Evolutionary conservation across 192 early-diverging fungal species (phyloP), one percentile per base, ranked within the genome.

Genomic region (Coemansia sp.): DNA sequence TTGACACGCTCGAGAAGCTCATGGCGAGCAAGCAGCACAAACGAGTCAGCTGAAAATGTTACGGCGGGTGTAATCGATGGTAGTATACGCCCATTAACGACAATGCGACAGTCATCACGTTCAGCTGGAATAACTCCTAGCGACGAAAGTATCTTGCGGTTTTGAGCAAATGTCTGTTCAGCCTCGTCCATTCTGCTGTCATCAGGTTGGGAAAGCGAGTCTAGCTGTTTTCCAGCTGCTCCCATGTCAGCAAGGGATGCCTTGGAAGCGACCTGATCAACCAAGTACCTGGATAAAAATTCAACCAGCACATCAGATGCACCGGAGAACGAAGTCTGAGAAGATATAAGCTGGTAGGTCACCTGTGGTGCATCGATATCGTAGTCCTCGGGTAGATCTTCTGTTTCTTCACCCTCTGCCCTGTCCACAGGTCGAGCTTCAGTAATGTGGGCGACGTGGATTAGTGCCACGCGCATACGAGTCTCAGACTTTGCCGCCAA

Each of bases 1-100:
- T 52, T 54, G 5, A 83, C 78, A 28, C 89, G 85, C 10, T 77
- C 77, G 2, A 61, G 68, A 10, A 62, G 62, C 61, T 97, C 95
- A 49, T 81, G 76, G 9, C 60, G 62, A 31, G 82, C 74, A 49
- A 97, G 82, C 28, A 84, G 32, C 18, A 78, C 62, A 56, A 93
- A 86, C 23, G 93, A 85, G 0, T 83, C 82, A 1, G 57, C 61
- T 1, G 64, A 64, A 52, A 94, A 88, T 2, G 65, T 16, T 1
- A 62, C 68, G 8, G 53, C 48, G 0, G 56, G 18, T 19, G 81
- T 31, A 26, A 92, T 69, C 5, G 78, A 51, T 1, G 77, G 67
- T 21, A 84, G 44, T 68, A 88, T 74, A 22, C 89, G 81, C 7
- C 88, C 89, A 53, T 92, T 90, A 22, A 86, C 71, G n/a, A 88